Conservation (phyloP, 257 asterid genomes). For the Echites panduratus region DNA sequence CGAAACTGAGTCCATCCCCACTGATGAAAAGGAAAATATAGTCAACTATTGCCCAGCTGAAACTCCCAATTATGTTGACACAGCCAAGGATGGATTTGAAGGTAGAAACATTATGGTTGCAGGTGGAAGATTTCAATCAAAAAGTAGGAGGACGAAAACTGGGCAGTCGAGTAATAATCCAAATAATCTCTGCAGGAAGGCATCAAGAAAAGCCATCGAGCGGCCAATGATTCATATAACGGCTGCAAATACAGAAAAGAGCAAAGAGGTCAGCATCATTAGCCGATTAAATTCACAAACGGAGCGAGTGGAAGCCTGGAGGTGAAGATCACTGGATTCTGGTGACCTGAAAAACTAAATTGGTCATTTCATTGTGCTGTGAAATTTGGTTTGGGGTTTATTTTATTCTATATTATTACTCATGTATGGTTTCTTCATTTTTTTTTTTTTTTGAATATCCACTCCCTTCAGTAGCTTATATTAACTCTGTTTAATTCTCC, state of each 20-base stretch:
- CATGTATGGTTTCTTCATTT: neutral
- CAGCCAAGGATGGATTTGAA: constrained; percentile 13
- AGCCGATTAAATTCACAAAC: constrained; percentile 47
- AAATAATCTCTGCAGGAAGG: constrained; percentile 26
- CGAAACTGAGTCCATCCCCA: constrained; percentile 26
- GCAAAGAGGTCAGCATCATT: constrained; percentile 32
- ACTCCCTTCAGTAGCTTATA: neutral
- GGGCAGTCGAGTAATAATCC: constrained; percentile 27
- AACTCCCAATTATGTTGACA: constrained; percentile 6
- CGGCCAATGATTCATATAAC: constrained; percentile 20
- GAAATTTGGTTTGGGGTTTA: constrained; percentile 1
- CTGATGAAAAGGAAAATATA: constrained; percentile 22
- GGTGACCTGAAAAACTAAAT: neutral
- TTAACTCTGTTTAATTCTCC: neutral
- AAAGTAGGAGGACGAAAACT: constrained; percentile 37
- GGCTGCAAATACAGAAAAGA: constrained; percentile 35
- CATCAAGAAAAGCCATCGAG: constrained; percentile 24
- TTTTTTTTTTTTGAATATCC: neutral
- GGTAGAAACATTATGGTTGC: neutral
- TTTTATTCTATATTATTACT: neutral
- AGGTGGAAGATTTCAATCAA: constrained; percentile 32
- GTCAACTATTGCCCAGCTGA: constrained; percentile 17
- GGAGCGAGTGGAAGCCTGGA: constrained; percentile 66
- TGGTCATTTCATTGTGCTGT: neutral
- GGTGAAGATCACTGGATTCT: constrained; percentile 34